Evolutionary conservation across 495 filamentous ascomycete species (phyloP), one percentile per base, ranked within the genome.

Genomic region (Daldinia decipiens): DNA sequence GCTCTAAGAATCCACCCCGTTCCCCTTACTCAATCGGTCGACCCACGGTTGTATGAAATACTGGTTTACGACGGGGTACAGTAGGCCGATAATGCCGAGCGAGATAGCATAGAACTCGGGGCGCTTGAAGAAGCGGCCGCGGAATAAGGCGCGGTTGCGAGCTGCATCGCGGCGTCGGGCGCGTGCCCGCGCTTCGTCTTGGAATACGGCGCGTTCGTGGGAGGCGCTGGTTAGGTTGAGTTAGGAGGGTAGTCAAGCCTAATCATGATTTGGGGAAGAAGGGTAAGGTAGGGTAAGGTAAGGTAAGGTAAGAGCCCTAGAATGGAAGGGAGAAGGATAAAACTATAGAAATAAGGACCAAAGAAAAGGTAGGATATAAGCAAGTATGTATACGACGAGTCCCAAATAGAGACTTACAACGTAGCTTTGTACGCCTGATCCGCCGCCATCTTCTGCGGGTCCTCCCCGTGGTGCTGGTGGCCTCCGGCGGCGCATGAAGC

Each of bases 151-250:
- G 11, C 51, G 45, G 64, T 72, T 72, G 47, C 70, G 70, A 0
- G 70, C 70, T 5, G 65, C 70, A 55, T 72, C 70, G 29, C 70
- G 70, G 32, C 70, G 70, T 17, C 70, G 64, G 8, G 65, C 65
- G 1, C 70, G 64, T 17, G 70, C 50, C 0, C 60, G 65, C 13
- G 55, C 65, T 61, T 72, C 70, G 11, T 72, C 70, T 61, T 72
- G 70, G 70, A 72, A 72, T 13, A 72, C 60, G 45, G 65, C 59
- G 9, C 70, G 64, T 57, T 72, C 70, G 70, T 72, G 70, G 21
- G 70, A 72, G 45, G 70, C 59, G 64, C 70, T 70, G 38, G 61
- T 43, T 55, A 7, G 43, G 43, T 36, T 36, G 34, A 12, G 34
- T 32, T 52, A 32, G 27, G 6, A 38, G 19, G 3, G 0, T n/a